These are phyloP conservation scores for Calonectria hongkongensis DNA, from an alignment of 2,329 filamentous ascomycete genomes.

Conservation along the genomic window DNA sequence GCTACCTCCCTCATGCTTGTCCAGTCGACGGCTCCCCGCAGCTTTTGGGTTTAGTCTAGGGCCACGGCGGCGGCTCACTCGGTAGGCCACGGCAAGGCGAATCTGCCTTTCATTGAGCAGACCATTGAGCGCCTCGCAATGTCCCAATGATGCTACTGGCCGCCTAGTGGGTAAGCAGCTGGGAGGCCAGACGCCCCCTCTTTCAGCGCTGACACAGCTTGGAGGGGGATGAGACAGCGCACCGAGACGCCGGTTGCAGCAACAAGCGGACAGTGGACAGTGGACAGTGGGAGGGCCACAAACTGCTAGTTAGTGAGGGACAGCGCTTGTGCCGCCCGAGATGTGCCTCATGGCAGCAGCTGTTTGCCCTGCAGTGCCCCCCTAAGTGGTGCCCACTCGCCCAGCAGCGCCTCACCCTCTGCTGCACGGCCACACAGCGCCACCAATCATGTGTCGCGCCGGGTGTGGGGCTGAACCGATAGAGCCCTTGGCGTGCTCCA, in stretches of 20 bases:
- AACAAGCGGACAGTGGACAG: too few relatives aligned
- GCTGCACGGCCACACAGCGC: slow-evolving; percentile 3
- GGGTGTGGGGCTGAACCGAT: slow-evolving; percentile 3
- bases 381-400: slow-evolving; percentile 5
- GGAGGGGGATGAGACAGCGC: slow-evolving; percentile 14
- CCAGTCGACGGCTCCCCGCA: slow-evolving; percentile 10
- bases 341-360: neutral
- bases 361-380: slow-evolving; percentile 24
- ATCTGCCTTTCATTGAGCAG: neutral
- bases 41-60: slow-evolving; percentile 28
- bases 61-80: slow-evolving; percentile 27
- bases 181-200: neutral
- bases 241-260: slow-evolving; percentile 18
- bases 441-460: slow-evolving; percentile 21
- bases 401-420: slow-evolving; percentile 19
- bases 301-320: slow-evolving; percentile 2
- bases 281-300: neutral
- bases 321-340: slow-evolving; percentile 7
- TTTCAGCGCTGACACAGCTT: neutral
- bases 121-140: slow-evolving; percentile 27
- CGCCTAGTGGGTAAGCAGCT: slow-evolving; percentile 19
- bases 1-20: slow-evolving; percentile 18
- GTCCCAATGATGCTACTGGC: slow-evolving; percentile 25
- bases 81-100: slow-evolving; percentile 2
- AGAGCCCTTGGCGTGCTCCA: slow-evolving; percentile 21